These are phyloP conservation scores for Adansonia rubrostipa DNA, from an alignment of 441 rosid species.

Conservation along the genomic window DNA sequence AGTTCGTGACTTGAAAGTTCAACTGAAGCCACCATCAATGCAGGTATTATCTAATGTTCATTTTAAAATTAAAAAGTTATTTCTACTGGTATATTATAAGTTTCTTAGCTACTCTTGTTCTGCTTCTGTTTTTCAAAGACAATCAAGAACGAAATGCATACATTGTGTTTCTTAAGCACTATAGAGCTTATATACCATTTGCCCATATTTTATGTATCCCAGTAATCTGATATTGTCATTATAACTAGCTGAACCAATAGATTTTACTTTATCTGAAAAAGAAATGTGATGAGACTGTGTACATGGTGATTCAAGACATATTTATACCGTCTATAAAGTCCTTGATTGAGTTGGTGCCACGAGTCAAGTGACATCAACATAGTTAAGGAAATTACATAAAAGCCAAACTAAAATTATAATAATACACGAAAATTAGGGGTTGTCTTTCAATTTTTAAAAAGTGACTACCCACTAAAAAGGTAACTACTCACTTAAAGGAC, in stretches of 20 bases:
- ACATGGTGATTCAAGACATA: constrained; percentile 8
- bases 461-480: neutral
- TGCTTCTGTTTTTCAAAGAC: neutral
- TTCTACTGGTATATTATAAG: neutral
- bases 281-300: neutral
- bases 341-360: neutral
- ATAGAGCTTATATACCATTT: neutral
- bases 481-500: neutral
- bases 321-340: neutral
- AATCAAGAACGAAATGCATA: neutral
- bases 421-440: neutral
- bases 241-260: constrained; percentile 10
- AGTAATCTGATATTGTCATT: neutral
- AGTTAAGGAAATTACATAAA: neutral
- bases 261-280: neutral
- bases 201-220: neutral
- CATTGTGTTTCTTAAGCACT: neutral
- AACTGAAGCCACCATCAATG: constrained; percentile 97
- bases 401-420: neutral
- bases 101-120: neutral
- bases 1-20: constrained; percentile 89
- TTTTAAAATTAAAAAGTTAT: neutral
- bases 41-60: constrained; percentile 61
- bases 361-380: neutral
- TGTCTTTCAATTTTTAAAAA: neutral